Conservation (phyloP, 192 early-diverging fungal species). For the Backusella liffmaniae region DNA sequence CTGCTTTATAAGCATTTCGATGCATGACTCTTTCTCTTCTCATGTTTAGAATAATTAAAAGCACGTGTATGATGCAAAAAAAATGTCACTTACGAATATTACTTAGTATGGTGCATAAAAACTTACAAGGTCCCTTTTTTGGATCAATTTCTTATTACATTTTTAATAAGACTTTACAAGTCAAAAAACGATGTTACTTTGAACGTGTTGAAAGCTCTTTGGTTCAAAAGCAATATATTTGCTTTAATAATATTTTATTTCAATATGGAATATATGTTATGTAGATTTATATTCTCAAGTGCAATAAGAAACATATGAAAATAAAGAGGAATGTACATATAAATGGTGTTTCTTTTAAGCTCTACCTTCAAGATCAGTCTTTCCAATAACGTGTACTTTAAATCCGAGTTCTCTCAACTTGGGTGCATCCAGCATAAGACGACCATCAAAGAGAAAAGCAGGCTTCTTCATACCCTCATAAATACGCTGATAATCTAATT, state of each 20-base stretch:
- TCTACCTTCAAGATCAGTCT: constrained; percentile 31
- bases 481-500: constrained; percentile 65
- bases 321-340: background rate
- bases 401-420: constrained; percentile 78
- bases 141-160: too few species aligned
- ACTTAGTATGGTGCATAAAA: background rate
- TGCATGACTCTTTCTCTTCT: too few species aligned
- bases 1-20: too few species aligned
- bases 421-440: constrained; percentile 68
- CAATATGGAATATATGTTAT: background rate
- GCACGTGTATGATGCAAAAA: too few species aligned
- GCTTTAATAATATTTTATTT: background rate
- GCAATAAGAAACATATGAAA: background rate
- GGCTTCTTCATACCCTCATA: constrained; percentile 76
- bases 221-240: background rate
- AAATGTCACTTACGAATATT: too few species aligned
- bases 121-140: background rate
- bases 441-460: constrained; percentile 91
- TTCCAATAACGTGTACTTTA: constrained; percentile 68
- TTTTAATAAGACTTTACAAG: too few species aligned
- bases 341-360: background rate
- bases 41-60: too few species aligned
- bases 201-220: background rate
- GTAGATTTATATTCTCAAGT: background rate
- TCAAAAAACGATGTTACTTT: background rate